Evolutionary conservation across 441 rosid genomes (phyloP).

Genomic region (Euphorbia schlechtendalii): DNA sequence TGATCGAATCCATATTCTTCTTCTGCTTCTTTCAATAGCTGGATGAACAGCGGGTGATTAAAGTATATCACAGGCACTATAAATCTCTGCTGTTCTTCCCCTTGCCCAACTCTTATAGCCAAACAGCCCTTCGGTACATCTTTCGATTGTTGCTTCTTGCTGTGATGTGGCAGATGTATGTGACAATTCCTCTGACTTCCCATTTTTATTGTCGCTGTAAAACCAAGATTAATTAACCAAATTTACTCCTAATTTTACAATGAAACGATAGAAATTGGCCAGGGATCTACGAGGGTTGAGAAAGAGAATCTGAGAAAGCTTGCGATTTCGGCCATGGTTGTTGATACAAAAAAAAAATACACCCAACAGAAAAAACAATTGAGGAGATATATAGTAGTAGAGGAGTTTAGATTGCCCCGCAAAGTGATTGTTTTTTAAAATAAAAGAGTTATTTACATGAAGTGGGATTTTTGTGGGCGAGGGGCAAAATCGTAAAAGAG

Average conservation of each 20-base stretch:
- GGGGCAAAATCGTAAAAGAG: constrained; percentile 6
- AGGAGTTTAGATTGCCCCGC: neutral
- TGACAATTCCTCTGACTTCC: constrained; percentile 46
- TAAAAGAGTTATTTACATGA: constrained; percentile 10
- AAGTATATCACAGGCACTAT: constrained; percentile 80
- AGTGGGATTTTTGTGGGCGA: neutral
- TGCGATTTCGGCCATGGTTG: constrained; percentile 34
- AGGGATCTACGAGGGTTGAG: constrained; percentile 28
- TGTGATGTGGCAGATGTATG: constrained; percentile 40
- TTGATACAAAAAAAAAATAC: constrained; percentile 9
- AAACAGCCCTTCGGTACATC: constrained; percentile 85
- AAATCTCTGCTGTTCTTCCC: constrained; percentile 64
- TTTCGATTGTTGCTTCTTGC: constrained; percentile 42
- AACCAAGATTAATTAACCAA: neutral
- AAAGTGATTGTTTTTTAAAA: neutral
- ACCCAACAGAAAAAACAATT: constrained; percentile 9
- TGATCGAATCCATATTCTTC: constrained; percentile 89
- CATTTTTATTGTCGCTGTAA: constrained; percentile 23
- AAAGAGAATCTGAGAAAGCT: constrained; percentile 32
- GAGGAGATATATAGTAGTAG: constrained; percentile 11
- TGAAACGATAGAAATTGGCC: constrained; percentile 20
- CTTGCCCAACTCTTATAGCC: constrained; percentile 81
- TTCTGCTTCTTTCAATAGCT: constrained; percentile 78
- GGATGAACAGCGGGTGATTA: constrained; percentile 82
- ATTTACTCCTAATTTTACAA: constrained; percentile 11